A percentile compares a stretch with the other conserved stretches of the same genome.
Evolutionary conservation across 2,329 filamentous ascomycete species (phyloP).

Genomic region (Juglanconis sp.): DNA sequence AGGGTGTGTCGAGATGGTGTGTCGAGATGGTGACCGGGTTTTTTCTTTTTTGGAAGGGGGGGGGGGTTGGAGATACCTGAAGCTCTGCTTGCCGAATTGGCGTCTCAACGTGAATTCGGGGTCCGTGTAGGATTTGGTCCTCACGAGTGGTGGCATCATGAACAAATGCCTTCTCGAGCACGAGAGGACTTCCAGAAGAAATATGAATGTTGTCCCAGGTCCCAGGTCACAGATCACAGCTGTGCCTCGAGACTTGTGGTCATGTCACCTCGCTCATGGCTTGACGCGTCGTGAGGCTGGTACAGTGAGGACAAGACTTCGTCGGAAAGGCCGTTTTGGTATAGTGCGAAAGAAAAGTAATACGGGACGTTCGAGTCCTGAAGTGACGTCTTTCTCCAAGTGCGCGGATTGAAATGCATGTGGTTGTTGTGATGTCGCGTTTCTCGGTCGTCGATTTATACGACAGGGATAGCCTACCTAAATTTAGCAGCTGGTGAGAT

Average conservation of each 20-base stretch:
- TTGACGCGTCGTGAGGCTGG: background rate
- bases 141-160: conserved; percentile 40
- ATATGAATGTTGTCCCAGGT: background rate
- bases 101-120: conserved; percentile 71
- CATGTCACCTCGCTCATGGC: conserved; percentile 7
- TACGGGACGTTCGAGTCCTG: too few species aligned
- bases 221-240: background rate
- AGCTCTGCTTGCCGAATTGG: conserved; percentile 71
- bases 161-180: background rate
- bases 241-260: conserved; percentile 9
- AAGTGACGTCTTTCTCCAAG: too few species aligned
- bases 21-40: background rate
- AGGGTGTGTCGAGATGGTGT: background rate
- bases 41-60: background rate
- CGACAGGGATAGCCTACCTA: too few species aligned
- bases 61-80: conserved; percentile 52
- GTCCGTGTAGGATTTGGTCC: conserved; percentile 54
- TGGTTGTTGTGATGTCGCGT: too few species aligned
- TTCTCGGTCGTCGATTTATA: too few species aligned
- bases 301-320: too few species aligned
- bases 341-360: too few species aligned
- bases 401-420: too few species aligned
- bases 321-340: too few species aligned
- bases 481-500: too few species aligned
- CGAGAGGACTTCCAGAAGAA: background rate